phyloP scores from a whole-genome alignment of 2,329 filamentous ascomycete genomes.

The Paecilomyces formosus region DNA sequence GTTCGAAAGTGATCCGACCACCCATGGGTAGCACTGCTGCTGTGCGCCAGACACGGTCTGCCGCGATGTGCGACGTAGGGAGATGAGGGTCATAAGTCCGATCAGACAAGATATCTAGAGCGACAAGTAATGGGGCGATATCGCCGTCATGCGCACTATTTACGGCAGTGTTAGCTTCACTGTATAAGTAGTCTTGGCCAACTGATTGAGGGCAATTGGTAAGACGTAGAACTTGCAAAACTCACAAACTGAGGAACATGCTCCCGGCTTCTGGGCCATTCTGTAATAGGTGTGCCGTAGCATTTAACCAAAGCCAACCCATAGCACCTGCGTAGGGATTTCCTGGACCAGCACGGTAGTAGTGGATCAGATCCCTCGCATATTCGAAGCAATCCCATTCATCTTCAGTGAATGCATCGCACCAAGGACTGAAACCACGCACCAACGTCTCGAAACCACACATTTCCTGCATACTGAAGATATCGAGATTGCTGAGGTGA shows the following conservation, averaged over 20 bases:
- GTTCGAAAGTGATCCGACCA: slow-evolving; percentile 48
- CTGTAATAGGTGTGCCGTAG: slow-evolving; percentile 43
- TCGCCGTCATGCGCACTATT: slow-evolving; percentile 50
- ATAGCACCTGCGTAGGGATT: slow-evolving; percentile 47
- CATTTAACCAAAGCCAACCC: slow-evolving; percentile 54
- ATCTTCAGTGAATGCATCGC: slow-evolving; percentile 45
- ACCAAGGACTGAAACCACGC: slow-evolving; percentile 49
- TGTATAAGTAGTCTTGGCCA: background rate
- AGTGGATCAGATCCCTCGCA: slow-evolving; percentile 51
- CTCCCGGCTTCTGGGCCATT: slow-evolving; percentile 38
- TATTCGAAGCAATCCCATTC: slow-evolving; percentile 53
- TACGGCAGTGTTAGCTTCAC: background rate
- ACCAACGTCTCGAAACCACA: slow-evolving; percentile 53
- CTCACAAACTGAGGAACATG: slow-evolving; percentile 52
- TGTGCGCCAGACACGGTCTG: slow-evolving; percentile 45
- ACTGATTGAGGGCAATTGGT: too few relatives aligned
- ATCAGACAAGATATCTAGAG: slow-evolving; percentile 42
- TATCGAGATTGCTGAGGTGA: slow-evolving; percentile 41
- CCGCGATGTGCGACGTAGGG: slow-evolving; percentile 38
- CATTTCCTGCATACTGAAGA: slow-evolving; percentile 56
- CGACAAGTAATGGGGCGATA: slow-evolving; percentile 48
- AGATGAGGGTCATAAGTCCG: slow-evolving; percentile 33
- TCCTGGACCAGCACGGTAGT: slow-evolving; percentile 52
- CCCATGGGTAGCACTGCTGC: slow-evolving; percentile 53
- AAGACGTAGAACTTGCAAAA: slow-evolving; percentile 2